Evolutionary conservation across 345 rosid species (phyloP), one percentile per base, ranked within the genome.

Genomic region (Sapria himalayana): DNA sequence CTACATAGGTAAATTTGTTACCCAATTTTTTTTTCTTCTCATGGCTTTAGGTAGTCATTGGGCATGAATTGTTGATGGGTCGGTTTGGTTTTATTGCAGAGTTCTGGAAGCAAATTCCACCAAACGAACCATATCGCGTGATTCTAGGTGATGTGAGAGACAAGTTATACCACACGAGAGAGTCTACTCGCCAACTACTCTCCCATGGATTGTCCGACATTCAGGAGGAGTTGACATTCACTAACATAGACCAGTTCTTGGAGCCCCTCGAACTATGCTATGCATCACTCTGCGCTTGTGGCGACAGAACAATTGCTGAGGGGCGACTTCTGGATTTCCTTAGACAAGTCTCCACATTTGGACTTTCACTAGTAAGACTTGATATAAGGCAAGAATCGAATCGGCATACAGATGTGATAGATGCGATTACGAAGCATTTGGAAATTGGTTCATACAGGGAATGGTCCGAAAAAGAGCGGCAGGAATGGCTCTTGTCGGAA

Each of bases 261-360:
- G 93, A 84, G 48, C 99, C 99, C 32, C 93, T 91, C 40, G 99
- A 84, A 59, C 85, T 84, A 42, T 80, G 93, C 51, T 91, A 84
- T 63, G 66, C 85, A 44, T 91, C 99, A 5, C 85, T 84, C 21
- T 91, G 93, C 49, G 43, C 73, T 25, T 77, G 92, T 31, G 99
- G 99, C 50, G 99, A 91, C 62, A 78, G 70, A 5, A 43, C 95
- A 31, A 84, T 91, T 55, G 95, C 99, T 43, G 99, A 91, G 56
- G 99, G 99, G 37, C 82, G 72, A 72, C 99, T 91, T 53, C 99
- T 91, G 20, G 99, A 91, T 66, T 84, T 91, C 76, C 48, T 84
- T 57, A 67, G 99, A 54, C 99, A 91, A 73, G 93, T 80, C 35
- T 91, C 99, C 7, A 91, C 93, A 27, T 91, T 91, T 43, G 99